Base-by-base conservation (phyloP, 192 early-diverging fungal species). In the Diversispora eburnea region DNA sequence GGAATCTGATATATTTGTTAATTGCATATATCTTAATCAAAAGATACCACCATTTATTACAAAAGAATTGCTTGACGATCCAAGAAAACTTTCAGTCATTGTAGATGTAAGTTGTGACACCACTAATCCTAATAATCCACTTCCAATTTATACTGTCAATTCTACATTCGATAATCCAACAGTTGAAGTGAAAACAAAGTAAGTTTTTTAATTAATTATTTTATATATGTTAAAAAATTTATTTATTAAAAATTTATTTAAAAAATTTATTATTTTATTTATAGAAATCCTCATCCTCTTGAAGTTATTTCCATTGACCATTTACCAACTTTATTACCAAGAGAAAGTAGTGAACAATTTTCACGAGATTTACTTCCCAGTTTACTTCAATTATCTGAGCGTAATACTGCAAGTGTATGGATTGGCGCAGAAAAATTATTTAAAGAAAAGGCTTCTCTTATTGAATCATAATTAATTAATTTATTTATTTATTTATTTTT, bases 291-390 rank as follows among this genome's bases (percentile, higher is more conserved):
- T 25, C 72, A 84, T 65, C 91, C 93, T 17, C 78, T 97, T 80
- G 91, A 97, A 45, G 91, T 99, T 39, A 89, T 95, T 78, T 92
- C 95, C 9, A 99, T 99, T 73, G 97, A 99, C 81, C 97, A 99
- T 76, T 84, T 99, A 77, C 97, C 97, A 22, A 92, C 93, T 8
- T 88, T 99, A 76, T 80, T 99, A 61, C 95, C 97, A 43, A 88
- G 95, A 64, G 97, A 99, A 79, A 86, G 92, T 5, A 92, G 90
- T 51, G 94, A 99, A 75, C 84, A 88, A 76, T 99, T 97, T 82
- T 88, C 88, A 64, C 72, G 75, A 64, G 95, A 99, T 81, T 77
- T 99, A 68, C 79, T 97, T 74, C 94, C 95, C 15, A 90, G 88
- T 8, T 85, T 99, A 68, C 83, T 92, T 58, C 86, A 88, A 67